A percentile compares a stretch with the other conserved stretches of the same genome.
Conservation (phyloP, 2,329 filamentous ascomycete species). For the Arthrobotrys conoides region DNA sequence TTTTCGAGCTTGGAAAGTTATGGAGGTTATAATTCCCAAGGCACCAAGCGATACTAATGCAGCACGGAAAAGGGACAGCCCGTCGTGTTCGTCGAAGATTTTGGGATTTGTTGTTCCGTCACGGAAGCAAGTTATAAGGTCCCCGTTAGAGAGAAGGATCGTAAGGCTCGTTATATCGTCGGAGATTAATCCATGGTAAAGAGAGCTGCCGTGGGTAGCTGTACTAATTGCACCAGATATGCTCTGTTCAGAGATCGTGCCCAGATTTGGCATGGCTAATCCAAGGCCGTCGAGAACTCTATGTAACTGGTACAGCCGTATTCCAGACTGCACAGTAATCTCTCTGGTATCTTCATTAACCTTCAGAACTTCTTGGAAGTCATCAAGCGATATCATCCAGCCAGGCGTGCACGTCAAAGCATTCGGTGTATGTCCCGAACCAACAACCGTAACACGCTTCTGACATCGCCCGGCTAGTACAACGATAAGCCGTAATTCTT, state of each 20-base stretch:
- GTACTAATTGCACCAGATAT: slow-evolving; percentile 93
- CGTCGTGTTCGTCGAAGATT: slow-evolving; percentile 50
- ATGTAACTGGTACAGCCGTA: slow-evolving; percentile 82
- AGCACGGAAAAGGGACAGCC: slow-evolving; percentile 83
- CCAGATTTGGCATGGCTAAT: slow-evolving; percentile 89
- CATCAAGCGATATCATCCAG: slow-evolving; percentile 95
- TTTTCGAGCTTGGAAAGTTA: slow-evolving; percentile 85
- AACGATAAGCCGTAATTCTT: slow-evolving; percentile 86
- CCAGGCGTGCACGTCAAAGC: slow-evolving; percentile 83
- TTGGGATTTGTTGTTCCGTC: slow-evolving; percentile 72
- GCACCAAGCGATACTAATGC: slow-evolving; percentile 89
- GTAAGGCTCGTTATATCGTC: slow-evolving; percentile 81
- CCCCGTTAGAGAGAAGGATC: slow-evolving; percentile 85
- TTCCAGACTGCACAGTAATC: slow-evolving; percentile 88
- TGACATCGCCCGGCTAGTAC: slow-evolving; percentile 84
- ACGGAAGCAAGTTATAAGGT: slow-evolving; percentile 77
- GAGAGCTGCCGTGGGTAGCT: slow-evolving; percentile 90
- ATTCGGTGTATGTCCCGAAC: slow-evolving; percentile 91
- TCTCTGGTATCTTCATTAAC: slow-evolving; percentile 77
- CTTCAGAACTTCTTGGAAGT: slow-evolving; percentile 79
- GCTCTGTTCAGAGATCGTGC: slow-evolving; percentile 94
- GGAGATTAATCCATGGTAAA: slow-evolving; percentile 85
- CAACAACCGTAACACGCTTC: slow-evolving; percentile 85
- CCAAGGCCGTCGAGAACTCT: slow-evolving; percentile 80
- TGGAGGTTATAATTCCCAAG: slow-evolving; percentile 89